Base-by-base conservation (phyloP, 441 rosid species). In the Pelargonium myrrhifolium region DNA sequence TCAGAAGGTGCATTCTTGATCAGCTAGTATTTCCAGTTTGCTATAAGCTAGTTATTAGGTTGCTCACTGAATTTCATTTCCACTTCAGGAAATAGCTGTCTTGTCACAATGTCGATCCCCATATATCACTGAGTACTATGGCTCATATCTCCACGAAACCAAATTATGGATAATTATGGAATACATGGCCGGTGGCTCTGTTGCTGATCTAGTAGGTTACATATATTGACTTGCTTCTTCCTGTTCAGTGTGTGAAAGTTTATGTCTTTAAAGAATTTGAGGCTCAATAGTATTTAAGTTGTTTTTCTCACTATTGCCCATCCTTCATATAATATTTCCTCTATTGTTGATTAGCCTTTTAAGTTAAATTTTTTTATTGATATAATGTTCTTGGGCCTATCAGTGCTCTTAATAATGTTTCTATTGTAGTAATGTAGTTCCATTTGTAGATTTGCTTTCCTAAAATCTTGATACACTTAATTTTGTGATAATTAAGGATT, bases 151-250 rank as follows among this genome's bases (percentile, higher is more conserved):
- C 71, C 86, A 90, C 76, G 98, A 90, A 80, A 95, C 99, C 67
- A 95, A 95, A 82, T 76, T 95, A 47, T 95, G 99, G 97, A 95
- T 95, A 81, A 92, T 95, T 76, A 95, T 95, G 99, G 99, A 95
- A 71, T 95, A 82, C 81, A 95, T 95, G 99, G 99, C 99, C 12
- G 99, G 99, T 77, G 99, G 99, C 76, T 95, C 99, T 65, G 99
- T 95, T 78, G 99, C 99, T 75, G 99, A 95, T 81, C 90, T 95
- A 43, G 99, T 95, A 87, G 70, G 96, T 89, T 71, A 79, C 84
- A 76, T 79, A 68, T 72, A 11, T 69, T 71, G 55, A 68, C 66
- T 69, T 67, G 62, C 66, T 73, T 64, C 62, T 65, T 12, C 58
- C 14, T 68, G 75, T 72, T 71, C 39, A 64, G 56, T 73, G 12